These are phyloP conservation scores for Zizania palustris DNA, from an alignment of 202 grass and related monocot species.

Conservation along the genomic window DNA sequence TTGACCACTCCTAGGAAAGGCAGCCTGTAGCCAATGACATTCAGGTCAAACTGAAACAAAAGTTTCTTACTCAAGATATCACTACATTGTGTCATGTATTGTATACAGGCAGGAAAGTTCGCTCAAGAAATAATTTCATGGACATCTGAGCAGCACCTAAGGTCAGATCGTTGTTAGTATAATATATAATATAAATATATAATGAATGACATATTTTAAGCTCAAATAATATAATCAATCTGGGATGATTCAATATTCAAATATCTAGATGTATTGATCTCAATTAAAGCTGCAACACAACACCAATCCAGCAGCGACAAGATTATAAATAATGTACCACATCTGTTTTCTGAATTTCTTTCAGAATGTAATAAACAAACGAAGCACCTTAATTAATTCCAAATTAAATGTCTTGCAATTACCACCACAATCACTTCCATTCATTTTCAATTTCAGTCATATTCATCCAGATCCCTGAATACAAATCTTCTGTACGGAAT, in stretches of 20 bases:
- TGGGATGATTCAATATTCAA: neutral
- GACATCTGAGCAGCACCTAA: neutral
- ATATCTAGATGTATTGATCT: neutral
- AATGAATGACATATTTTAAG: neutral
- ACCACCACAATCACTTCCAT: neutral
- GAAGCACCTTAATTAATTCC: neutral
- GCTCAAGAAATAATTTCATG: neutral
- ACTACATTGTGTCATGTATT: neutral
- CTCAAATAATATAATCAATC: neutral
- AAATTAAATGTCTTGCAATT: neutral
- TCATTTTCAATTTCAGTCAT: neutral
- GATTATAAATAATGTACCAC: neutral
- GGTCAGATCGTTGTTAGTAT: neutral
- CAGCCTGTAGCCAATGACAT: slow-evolving; percentile 16
- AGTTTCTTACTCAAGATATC: slow-evolving; percentile 11
- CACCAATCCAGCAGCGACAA: neutral
- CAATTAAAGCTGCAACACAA: neutral
- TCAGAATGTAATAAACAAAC: neutral
- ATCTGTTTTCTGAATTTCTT: neutral
- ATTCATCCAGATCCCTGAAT: neutral
- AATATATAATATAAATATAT: neutral
- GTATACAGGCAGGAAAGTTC: neutral
- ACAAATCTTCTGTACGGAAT: neutral
- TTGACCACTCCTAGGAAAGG: slow-evolving; percentile 6
- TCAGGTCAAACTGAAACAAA: neutral